phyloP scores from a whole-genome alignment of 2,329 filamentous ascomycete species.

The Colletotrichum melonis region DNA sequence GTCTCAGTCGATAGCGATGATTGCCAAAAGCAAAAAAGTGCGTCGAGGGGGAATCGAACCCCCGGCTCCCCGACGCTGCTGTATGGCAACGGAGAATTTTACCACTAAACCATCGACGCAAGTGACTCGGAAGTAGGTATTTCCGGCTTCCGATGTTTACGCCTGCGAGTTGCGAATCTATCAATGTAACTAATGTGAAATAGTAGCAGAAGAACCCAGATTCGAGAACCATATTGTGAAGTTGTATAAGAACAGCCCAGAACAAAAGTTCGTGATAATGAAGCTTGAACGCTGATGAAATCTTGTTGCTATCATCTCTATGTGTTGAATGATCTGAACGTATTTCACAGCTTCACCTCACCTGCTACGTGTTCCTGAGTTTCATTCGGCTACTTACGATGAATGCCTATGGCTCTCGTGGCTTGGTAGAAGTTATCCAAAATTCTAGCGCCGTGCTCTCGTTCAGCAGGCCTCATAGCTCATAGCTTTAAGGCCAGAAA shows the following conservation, averaged over 20 bases:
- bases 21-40: neutral
- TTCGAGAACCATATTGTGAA: no score
- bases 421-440: neutral
- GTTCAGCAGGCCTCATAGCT: neutral
- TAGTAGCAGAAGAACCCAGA: no score
- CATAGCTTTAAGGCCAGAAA: neutral
- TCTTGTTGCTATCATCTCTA: no score
- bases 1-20: no score
- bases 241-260: no score
- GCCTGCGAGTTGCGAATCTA: no score
- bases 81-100: slow-evolving; percentile 31
- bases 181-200: rapidly evolving
- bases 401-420: no score
- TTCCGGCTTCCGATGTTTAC: neutral
- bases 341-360: no score
- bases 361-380: no score
- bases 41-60: slow-evolving; percentile 32
- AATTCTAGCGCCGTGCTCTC: neutral
- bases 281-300: no score
- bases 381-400: neutral
- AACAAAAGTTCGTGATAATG: no score
- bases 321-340: neutral
- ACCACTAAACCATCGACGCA: slow-evolving; percentile 32
- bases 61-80: slow-evolving; percentile 32
- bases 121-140: neutral